These are phyloP conservation scores for Achaetomiella virescens DNA, from an alignment of 495 filamentous ascomycete species.

Conservation along the genomic window DNA sequence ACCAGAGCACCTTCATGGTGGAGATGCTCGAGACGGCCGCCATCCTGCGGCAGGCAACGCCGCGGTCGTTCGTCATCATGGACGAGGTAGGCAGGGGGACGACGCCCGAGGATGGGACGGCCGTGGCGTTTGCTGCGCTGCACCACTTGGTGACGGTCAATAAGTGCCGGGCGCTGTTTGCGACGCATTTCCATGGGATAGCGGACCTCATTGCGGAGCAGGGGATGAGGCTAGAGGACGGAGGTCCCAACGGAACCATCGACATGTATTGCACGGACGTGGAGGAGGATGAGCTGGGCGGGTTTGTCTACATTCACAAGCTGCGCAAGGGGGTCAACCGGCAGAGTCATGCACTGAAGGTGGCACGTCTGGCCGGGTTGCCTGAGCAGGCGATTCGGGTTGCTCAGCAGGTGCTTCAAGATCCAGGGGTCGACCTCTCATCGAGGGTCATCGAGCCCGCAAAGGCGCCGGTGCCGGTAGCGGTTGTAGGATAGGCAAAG, in stretches of 20 bases:
- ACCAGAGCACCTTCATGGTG: slow-evolving; percentile 94
- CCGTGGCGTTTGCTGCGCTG: slow-evolving; percentile 82
- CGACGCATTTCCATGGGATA: slow-evolving; percentile 87
- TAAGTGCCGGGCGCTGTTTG: slow-evolving; percentile 75
- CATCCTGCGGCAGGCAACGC: slow-evolving; percentile 61
- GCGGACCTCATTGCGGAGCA: slow-evolving; percentile 57
- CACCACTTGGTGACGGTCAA: slow-evolving; percentile 74
- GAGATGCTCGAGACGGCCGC: slow-evolving; percentile 74
- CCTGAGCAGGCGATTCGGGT: slow-evolving; percentile 54
- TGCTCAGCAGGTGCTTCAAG: slow-evolving; percentile 42
- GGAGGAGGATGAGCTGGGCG: slow-evolving; percentile 55
- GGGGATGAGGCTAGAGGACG: slow-evolving; percentile 32
- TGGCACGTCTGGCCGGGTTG: slow-evolving; percentile 78
- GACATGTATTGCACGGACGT: slow-evolving; percentile 89
- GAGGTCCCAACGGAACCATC: slow-evolving; percentile 48
- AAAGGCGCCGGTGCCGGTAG: not conserved
- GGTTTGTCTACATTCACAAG: slow-evolving; percentile 81
- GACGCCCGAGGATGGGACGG: slow-evolving; percentile 82
- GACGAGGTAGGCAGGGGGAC: slow-evolving; percentile 95
- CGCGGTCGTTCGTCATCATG: slow-evolving; percentile 90
- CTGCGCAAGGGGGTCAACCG: slow-evolving; percentile 77
- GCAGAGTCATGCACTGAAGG: slow-evolving; percentile 84
- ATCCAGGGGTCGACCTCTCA: slow-evolving; percentile 8
- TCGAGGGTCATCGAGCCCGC: not conserved
- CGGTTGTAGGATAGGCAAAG: not conserved